Conservation (phyloP, 163 green algal species). For the Scenedesmus sp. region DNA sequence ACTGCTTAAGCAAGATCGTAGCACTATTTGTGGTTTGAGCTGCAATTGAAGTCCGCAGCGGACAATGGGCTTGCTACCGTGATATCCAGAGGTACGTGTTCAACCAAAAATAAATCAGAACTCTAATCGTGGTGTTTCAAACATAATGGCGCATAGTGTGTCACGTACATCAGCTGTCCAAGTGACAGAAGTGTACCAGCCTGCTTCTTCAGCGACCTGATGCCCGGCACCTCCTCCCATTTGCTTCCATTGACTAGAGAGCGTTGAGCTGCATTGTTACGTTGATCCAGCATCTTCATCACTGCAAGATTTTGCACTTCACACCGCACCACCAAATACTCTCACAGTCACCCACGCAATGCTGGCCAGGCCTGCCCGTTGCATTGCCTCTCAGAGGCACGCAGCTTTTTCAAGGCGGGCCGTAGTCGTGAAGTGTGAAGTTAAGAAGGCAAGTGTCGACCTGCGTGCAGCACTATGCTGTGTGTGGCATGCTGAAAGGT, state of each 20-base stretch:
- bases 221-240: not conserved
- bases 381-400: not conserved
- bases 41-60: not conserved
- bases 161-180: not conserved
- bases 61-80: not conserved
- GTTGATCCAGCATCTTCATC: not conserved
- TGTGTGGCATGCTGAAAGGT: not conserved
- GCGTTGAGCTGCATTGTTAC: not conserved
- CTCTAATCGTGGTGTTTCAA: too few relatives aligned
- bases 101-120: too few relatives aligned
- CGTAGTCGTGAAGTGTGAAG: not conserved
- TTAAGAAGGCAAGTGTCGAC: not conserved
- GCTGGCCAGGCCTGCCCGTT: not conserved
- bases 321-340: not conserved
- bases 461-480: not conserved
- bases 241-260: not conserved
- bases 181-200: not conserved
- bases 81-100: not conserved
- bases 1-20: not conserved
- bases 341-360: conserved; percentile 3
- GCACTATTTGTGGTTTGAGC: not conserved
- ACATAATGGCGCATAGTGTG: not conserved
- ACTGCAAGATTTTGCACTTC: not conserved
- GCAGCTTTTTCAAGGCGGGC: not conserved
- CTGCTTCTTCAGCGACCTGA: not conserved